Conservation (phyloP, 768 basidiomycete species). For the Dioszegia crocea region DNA sequence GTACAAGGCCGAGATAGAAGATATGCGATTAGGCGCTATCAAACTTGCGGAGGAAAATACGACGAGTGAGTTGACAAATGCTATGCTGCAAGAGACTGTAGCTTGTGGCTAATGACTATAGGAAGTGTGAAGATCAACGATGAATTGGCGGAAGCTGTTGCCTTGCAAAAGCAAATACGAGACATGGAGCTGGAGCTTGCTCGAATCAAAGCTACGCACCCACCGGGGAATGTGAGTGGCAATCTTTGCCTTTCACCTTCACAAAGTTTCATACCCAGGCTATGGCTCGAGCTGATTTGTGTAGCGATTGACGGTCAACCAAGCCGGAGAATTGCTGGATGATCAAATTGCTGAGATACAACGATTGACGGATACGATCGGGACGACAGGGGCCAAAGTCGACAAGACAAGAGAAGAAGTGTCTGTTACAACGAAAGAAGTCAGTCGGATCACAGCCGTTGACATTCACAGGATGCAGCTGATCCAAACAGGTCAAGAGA, state of each 20-base stretch:
- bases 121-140: constrained; percentile 26
- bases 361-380: constrained; percentile 63
- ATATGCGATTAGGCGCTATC: constrained; percentile 59
- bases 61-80: constrained; percentile 25
- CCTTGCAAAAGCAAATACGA: constrained; percentile 58
- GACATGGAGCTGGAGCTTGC: constrained; percentile 76
- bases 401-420: constrained; percentile 57
- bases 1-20: constrained; percentile 61
- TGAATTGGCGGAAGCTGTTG: constrained; percentile 32
- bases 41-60: constrained; percentile 58
- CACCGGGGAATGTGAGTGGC: constrained; percentile 54
- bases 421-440: constrained; percentile 44
- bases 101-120: no score
- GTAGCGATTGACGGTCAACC: constrained; percentile 70
- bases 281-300: constrained; percentile 1
- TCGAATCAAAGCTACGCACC: constrained; percentile 71
- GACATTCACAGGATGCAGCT: background rate
- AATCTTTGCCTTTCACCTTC: background rate
- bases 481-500: constrained; percentile 32
- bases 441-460: constrained; percentile 3
- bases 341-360: constrained; percentile 78
- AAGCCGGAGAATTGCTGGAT: constrained; percentile 69
- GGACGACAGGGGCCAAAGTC: constrained; percentile 47
- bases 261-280: no score
- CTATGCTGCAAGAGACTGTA: background rate